Conservation (phyloP, 352 stramenopile species). For the Blastocystis sp. region DNA sequence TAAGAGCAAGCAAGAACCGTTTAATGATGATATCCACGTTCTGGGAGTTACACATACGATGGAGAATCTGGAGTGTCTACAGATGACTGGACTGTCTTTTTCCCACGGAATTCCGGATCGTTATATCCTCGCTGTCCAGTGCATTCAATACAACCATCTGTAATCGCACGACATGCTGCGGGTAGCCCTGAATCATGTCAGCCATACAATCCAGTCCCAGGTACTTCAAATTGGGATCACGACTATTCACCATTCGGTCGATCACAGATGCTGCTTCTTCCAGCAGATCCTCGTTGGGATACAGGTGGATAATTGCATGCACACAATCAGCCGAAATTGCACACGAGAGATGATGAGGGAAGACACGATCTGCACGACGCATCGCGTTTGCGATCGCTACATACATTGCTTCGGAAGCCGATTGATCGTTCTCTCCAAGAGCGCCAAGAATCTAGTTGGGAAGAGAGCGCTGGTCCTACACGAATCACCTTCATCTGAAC, state of each 20-base stretch:
- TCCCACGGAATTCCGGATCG: conserved; percentile 81
- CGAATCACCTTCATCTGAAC: conserved; percentile 72
- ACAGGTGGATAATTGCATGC: conserved; percentile 94
- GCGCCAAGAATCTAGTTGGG: conserved; percentile 86
- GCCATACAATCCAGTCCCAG: conserved; percentile 94
- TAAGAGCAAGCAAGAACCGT: conserved; percentile 90
- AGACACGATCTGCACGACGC: conserved; percentile 92
- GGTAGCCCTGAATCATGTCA: conserved; percentile 82
- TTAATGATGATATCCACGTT: conserved; percentile 85
- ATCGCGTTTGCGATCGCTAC: conserved; percentile 96
- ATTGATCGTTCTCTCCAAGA: conserved; percentile 85
- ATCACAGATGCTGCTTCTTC: conserved; percentile 77
- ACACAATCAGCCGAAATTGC: conserved; percentile 99
- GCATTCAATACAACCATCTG: conserved; percentile 96
- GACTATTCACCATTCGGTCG: conserved; percentile 84
- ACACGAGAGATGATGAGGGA: conserved; percentile 90
- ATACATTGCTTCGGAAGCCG: conserved; percentile 95
- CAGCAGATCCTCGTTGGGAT: conserved; percentile 81
- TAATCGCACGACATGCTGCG: conserved; percentile 16
- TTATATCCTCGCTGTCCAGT: conserved; percentile 97
- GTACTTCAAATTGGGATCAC: conserved; percentile 95
- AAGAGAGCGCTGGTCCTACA: background rate
- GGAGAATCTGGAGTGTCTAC: conserved; percentile 63
- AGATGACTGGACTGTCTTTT: conserved; percentile 85
- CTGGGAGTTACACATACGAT: conserved; percentile 59